Percentiles rank a stretch among this genome's conserved stretches.
Evolutionary conservation across 2,329 filamentous ascomycete species (phyloP).

Genomic region (Diaporthe australafricana): DNA sequence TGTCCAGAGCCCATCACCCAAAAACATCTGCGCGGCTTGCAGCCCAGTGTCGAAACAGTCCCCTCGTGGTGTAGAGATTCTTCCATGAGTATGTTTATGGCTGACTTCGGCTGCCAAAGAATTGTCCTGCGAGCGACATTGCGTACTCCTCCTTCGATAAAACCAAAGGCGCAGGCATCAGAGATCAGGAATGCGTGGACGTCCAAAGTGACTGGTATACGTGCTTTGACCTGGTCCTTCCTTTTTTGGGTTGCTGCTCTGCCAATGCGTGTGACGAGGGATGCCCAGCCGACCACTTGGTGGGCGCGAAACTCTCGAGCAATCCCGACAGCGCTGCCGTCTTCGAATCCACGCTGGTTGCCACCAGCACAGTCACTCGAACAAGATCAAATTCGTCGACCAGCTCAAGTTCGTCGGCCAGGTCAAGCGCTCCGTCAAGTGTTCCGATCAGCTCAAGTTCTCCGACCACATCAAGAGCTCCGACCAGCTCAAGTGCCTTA

Average conservation of each 20-base stretch:
- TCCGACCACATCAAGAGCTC: not conserved
- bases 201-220: slow-evolving; percentile 47
- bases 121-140: slow-evolving; percentile 48
- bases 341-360: slow-evolving; percentile 15
- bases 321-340: slow-evolving; percentile 34
- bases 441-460: not conserved
- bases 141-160: slow-evolving; percentile 45
- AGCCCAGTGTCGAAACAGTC: not conserved
- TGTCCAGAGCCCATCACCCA: not conserved
- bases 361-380: too few species aligned
- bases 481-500: not conserved
- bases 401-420: too few species aligned
- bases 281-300: slow-evolving; percentile 43
- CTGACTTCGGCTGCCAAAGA: not conserved
- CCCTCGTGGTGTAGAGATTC: not conserved
- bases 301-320: slow-evolving; percentile 44
- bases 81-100: not conserved
- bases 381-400: too few species aligned
- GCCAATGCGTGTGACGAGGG: slow-evolving; percentile 47
- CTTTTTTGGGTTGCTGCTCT: slow-evolving; percentile 55
- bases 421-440: too few species aligned
- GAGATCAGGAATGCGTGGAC: slow-evolving; percentile 47
- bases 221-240: slow-evolving; percentile 44
- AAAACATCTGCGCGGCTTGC: too few species aligned
- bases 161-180: slow-evolving; percentile 43